Evolutionary conservation across 2,329 filamentous ascomycete genomes (phyloP).

Genomic region (Bipolaris bicolor): DNA sequence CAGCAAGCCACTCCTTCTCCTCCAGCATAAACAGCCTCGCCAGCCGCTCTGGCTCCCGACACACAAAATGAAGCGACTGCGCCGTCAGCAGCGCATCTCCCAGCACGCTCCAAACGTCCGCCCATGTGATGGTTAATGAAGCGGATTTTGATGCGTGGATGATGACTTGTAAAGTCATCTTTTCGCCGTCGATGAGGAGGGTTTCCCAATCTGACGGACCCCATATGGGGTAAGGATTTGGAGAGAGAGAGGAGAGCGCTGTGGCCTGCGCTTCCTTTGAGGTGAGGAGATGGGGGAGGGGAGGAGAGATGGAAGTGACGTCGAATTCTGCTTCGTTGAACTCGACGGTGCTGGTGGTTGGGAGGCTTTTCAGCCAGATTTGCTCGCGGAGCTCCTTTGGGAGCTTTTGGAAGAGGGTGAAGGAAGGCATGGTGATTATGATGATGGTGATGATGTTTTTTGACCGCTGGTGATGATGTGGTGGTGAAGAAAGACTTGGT

Average conservation of each 20-base stretch:
- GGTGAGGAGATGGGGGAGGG: conserved; percentile 10
- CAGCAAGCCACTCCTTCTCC: conserved; percentile 18
- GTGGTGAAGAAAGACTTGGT: background rate
- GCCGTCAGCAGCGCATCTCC: conserved; percentile 15
- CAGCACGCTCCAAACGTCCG: conserved; percentile 18
- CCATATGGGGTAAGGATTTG: conserved; percentile 11
- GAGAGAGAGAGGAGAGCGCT: conserved; percentile 6
- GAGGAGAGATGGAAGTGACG: conserved; percentile 14
- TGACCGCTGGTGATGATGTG: background rate
- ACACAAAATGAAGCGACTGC: conserved; percentile 16
- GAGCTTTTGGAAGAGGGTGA: conserved; percentile 5
- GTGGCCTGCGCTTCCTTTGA: conserved; percentile 13
- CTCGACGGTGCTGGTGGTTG: conserved; percentile 5
- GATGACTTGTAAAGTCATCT: conserved; percentile 16
- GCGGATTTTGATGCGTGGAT: conserved; percentile 11
- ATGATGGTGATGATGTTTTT: conserved; percentile 1
- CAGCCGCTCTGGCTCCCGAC: conserved; percentile 15
- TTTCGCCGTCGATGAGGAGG: conserved; percentile 9
- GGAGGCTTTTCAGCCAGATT: conserved; percentile 8
- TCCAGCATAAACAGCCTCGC: conserved; percentile 22
- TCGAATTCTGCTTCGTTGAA: conserved; percentile 12
- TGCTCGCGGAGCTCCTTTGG: conserved; percentile 6
- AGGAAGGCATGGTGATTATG: conserved; percentile 3
- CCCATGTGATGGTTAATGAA: conserved; percentile 21
- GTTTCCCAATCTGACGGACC: conserved; percentile 16